Conservation (phyloP, 768 basidiomycete genomes). For the Trametes cingulata region DNA sequence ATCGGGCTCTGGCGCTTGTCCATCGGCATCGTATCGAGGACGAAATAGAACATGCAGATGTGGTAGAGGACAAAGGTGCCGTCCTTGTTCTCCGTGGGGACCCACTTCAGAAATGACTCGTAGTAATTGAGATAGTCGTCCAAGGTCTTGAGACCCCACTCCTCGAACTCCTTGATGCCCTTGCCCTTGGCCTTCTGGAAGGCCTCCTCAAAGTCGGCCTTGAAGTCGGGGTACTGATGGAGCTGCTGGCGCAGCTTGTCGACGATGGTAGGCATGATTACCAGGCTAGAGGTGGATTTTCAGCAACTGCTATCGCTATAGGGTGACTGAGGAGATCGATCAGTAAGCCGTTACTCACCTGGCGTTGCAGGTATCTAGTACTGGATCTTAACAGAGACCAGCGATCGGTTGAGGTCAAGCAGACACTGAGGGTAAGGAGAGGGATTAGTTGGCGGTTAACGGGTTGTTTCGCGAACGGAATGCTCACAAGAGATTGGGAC, state of each 20-base stretch:
- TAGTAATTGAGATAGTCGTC: slow-evolving; percentile 21
- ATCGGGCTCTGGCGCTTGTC: slow-evolving; percentile 11
- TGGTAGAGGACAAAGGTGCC: slow-evolving; percentile 14
- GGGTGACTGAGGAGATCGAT: no score
- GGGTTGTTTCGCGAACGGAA: no score
- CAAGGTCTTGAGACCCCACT: slow-evolving; percentile 15
- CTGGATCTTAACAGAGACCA: no score
- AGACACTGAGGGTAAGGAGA: no score
- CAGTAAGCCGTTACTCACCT: no score
- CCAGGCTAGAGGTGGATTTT: background rate
- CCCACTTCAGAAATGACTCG: slow-evolving; percentile 19
- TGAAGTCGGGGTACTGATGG: slow-evolving; percentile 15
- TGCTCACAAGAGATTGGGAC: no score
- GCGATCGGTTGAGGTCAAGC: no score
- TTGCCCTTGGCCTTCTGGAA: slow-evolving; percentile 7
- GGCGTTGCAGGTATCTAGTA: no score
- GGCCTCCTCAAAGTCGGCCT: slow-evolving; percentile 7
- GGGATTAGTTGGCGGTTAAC: no score
- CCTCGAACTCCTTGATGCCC: slow-evolving; percentile 12
- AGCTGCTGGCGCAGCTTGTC: slow-evolving; percentile 15
- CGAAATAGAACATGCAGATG: slow-evolving; percentile 26
- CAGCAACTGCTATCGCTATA: no score
- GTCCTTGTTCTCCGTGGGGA: slow-evolving; percentile 13
- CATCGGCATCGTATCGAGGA: slow-evolving; percentile 19
- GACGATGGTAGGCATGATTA: slow-evolving; percentile 11